Evolutionary conservation across 2,329 filamentous ascomycete genomes (phyloP).

Genomic region (Xylaria sp.): DNA sequence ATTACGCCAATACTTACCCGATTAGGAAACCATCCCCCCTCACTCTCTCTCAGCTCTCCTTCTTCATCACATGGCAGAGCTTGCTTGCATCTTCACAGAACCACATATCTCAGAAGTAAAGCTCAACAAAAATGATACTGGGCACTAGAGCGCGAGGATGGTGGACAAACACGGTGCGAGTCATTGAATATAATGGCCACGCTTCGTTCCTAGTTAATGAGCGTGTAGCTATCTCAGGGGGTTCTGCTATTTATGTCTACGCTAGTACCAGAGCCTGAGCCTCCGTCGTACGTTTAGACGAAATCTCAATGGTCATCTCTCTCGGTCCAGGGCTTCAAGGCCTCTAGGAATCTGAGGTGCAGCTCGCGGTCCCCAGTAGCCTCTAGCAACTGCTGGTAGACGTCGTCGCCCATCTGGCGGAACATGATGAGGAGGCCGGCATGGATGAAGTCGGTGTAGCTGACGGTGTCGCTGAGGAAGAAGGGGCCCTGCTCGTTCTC

Average conservation of each 20-base stretch:
- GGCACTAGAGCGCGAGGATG: too few species aligned
- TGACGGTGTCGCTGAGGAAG: conserved; percentile 61
- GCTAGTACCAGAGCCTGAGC: not conserved
- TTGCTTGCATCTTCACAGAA: too few species aligned
- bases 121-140: too few species aligned
- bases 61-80: not conserved
- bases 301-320: conserved; percentile 44
- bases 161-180: too few species aligned
- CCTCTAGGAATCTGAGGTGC: conserved; percentile 50
- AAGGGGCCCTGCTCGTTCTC: conserved; percentile 64
- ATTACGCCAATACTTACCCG: conserved; percentile 4
- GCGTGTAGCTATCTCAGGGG: too few species aligned
- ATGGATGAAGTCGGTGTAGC: conserved; percentile 65
- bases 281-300: not conserved
- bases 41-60: conserved; percentile 1
- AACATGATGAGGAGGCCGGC: conserved; percentile 49
- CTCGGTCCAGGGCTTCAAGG: conserved; percentile 48
- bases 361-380: conserved; percentile 45
- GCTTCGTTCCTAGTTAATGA: not conserved
- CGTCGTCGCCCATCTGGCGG: conserved; percentile 43
- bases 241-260: not conserved
- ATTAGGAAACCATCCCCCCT: conserved; percentile 14
- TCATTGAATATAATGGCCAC: too few species aligned
- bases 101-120: too few species aligned
- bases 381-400: conserved; percentile 45